phyloP scores from a whole-genome alignment of 345 rosid genomes.

The Gossypium sturtianum region DNA sequence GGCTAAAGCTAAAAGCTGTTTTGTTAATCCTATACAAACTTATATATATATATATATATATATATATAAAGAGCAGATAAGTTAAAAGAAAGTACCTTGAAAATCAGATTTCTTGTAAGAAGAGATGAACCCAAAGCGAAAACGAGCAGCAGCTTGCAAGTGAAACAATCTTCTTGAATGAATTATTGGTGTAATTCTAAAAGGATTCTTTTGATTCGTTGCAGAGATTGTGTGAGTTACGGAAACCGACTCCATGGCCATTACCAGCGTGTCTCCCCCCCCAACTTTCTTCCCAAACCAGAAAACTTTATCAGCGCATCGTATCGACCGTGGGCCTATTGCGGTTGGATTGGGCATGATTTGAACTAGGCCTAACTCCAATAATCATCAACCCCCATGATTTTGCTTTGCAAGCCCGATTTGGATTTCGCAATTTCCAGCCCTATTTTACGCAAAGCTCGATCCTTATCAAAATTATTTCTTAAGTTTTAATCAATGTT shows the following conservation, averaged over 20 bases:
- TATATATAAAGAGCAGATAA: not conserved
- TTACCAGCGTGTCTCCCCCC: not conserved
- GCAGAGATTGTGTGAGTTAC: constrained; percentile 17
- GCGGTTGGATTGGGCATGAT: not conserved
- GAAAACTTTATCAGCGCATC: not conserved
- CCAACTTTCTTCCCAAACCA: not conserved
- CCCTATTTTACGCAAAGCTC: not conserved
- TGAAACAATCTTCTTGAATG: constrained; percentile 17
- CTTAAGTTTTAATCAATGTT: too few relatives aligned
- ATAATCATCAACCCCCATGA: not conserved
- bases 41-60: too few relatives aligned
- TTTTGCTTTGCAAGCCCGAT: not conserved
- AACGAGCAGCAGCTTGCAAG: constrained; percentile 14
- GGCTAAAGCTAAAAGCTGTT: too few relatives aligned
- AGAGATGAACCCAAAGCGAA: constrained; percentile 20
- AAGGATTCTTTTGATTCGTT: constrained; percentile 18
- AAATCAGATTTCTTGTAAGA: constrained; percentile 39
- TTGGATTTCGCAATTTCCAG: not conserved
- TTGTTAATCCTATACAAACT: too few relatives aligned
- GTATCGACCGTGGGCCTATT: not conserved
- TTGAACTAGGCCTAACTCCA: not conserved
- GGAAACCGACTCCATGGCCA: constrained; percentile 24
- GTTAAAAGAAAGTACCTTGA: constrained; percentile 27
- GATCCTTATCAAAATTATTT: not conserved
- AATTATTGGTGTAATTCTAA: not conserved